Conservation (phyloP, 495 filamentous ascomycete genomes). For the Penicillium daleae region DNA sequence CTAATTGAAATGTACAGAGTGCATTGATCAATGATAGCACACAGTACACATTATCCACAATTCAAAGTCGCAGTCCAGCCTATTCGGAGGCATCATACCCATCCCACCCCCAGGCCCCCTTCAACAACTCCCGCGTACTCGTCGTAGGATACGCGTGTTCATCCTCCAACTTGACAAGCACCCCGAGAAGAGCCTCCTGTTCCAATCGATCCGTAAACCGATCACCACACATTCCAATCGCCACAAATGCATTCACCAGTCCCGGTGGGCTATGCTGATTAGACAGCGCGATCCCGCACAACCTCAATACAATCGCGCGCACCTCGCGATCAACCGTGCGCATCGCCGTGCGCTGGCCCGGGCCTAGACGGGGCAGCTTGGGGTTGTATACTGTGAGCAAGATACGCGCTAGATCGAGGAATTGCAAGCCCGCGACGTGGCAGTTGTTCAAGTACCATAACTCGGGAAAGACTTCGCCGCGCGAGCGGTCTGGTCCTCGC, state of each 20-base stretch:
- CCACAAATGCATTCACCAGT: slow-evolving; percentile 31
- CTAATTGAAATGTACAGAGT: neutral
- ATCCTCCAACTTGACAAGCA: slow-evolving; percentile 18
- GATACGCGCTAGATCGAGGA: slow-evolving; percentile 42
- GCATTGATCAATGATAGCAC: neutral
- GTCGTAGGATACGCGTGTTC: slow-evolving; percentile 25
- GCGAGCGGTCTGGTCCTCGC: slow-evolving; percentile 22
- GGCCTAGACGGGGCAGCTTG: slow-evolving; percentile 37
- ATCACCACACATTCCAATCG: slow-evolving; percentile 39
- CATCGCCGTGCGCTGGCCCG: slow-evolving; percentile 25
- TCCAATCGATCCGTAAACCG: slow-evolving; percentile 31
- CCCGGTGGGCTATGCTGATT: slow-evolving; percentile 35
- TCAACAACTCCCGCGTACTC: slow-evolving; percentile 11
- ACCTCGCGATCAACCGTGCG: slow-evolving; percentile 22
- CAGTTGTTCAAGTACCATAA: slow-evolving; percentile 44
- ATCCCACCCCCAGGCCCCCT: slow-evolving; percentile 24
- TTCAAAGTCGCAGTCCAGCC: too few relatives aligned
- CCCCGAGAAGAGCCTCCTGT: slow-evolving; percentile 30
- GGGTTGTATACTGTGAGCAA: slow-evolving; percentile 48
- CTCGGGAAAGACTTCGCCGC: slow-evolving; percentile 40
- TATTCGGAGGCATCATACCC: slow-evolving; percentile 16
- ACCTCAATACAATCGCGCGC: slow-evolving; percentile 30
- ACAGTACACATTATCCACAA: neutral
- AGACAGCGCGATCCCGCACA: slow-evolving; percentile 37
- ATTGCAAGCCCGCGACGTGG: slow-evolving; percentile 41